A percentile compares a stretch with the other conserved stretches of the same genome.
These are phyloP conservation scores for Flaveria floridana DNA, from an alignment of 140 eudicot genomes.

Conservation along the genomic window DNA sequence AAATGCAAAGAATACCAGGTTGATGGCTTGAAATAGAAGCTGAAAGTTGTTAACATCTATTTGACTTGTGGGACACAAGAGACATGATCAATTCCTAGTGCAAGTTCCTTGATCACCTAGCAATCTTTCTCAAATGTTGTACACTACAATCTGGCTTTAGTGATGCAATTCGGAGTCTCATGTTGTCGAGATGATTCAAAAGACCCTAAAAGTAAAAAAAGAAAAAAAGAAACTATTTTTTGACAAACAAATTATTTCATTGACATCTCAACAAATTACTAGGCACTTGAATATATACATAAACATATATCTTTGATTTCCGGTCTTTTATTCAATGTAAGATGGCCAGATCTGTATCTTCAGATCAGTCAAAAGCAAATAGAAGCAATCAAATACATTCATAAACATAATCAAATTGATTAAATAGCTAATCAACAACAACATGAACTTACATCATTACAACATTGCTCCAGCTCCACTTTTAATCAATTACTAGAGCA, in stretches of 20 bases:
- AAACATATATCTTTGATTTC: neutral
- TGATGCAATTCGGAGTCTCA: neutral
- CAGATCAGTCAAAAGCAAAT: neutral
- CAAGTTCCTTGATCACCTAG: neutral
- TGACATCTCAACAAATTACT: neutral
- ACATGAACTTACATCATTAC: slow-evolving; percentile 19
- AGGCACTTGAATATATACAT: neutral
- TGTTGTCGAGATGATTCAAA: neutral
- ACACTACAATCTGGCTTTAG: neutral
- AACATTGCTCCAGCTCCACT: slow-evolving; percentile 6
- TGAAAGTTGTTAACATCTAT: neutral
- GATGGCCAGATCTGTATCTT: slow-evolving; percentile 6
- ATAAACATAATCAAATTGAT: neutral
- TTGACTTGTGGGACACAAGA: neutral
- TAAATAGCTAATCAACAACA: neutral
- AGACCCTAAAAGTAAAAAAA: neutral
- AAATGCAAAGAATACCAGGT: neutral
- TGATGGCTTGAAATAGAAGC: neutral
- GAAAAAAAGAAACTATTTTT: neutral
- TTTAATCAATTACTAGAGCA: neutral
- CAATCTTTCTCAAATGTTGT: neutral
- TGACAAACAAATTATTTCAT: neutral
- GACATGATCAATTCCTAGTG: neutral
- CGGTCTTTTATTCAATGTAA: too few species aligned
- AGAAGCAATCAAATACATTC: neutral